Evolutionary conservation across 129 eudicot genomes (phyloP), one percentile per base, ranked within the genome.

Genomic region (Lonicera japonica): DNA sequence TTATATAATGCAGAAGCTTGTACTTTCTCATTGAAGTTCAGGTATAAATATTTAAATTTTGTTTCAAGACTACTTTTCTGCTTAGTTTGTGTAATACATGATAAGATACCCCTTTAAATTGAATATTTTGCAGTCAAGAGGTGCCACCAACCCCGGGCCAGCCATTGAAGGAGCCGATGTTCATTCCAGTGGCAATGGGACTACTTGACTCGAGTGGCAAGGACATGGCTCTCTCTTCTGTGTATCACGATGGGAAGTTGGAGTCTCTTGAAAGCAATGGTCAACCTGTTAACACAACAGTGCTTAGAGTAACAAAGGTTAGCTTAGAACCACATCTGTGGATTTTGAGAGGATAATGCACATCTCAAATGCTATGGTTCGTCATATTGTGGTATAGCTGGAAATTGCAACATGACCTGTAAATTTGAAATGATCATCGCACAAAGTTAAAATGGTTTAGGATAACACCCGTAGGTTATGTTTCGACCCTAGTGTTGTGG

Each of bases 111-210:
- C 4, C 51, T 7, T 23, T 2, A 23, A 25, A 5, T 51, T 17
- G 63, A 11, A 14, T 13, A 24, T 63, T 19, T 40, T 62, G 0
- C 74, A 92, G 99, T 68, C 99, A 92, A 85, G 92, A 81, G 50
- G 87, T 88, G 25, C 99, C 99, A 7, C 67, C 96, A 56, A 88
- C 99, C 56, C 96, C 99, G 17, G 96, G 99, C 20, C 99, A 92
- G 70, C 85, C 83, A 0, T 66, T 68, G 16, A 92, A 92, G 71
- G 96, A 92, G 56, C 92, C 96, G 21, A 92, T 92, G 99, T 92
- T 92, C 29, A 92, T 92, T 80, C 98, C 96, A 15, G 89, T 92
- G 21, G 75, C 96, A 10, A 50, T 80, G 19, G 99, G 99, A 58
- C 87, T 92, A 41, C 86, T 92, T 15, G 99, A 84, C 71, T 80